Percentiles rank a stretch among this genome's conserved stretches.
phyloP scores from a whole-genome alignment of 2,329 filamentous ascomycete genomes.

The Beauveria brongniartii region DNA sequence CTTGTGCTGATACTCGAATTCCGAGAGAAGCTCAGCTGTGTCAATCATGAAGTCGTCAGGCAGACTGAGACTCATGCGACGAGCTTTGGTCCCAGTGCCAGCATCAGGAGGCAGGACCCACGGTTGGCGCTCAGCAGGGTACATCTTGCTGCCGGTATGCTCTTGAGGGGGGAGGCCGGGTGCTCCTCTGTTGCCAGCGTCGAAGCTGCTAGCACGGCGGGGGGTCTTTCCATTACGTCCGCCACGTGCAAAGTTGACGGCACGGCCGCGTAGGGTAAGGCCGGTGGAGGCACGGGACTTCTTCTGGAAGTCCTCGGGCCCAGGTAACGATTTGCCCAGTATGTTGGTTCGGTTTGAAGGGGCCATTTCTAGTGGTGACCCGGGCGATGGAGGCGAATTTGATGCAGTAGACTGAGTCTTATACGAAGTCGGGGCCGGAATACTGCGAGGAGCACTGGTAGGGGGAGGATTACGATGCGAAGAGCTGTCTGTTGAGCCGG shows the following conservation, averaged over 20 bases:
- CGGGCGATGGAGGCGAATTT: constrained; percentile 43
- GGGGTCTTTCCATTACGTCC: constrained; percentile 16
- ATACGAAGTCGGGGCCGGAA: constrained; percentile 20
- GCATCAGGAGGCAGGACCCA: constrained; percentile 58
- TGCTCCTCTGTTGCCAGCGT: constrained; percentile 27
- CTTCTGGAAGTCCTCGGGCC: constrained; percentile 37
- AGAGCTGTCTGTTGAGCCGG: constrained; percentile 13
- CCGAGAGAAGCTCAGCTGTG: constrained; percentile 57
- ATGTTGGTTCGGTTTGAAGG: constrained; percentile 18
- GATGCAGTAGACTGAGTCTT: constrained; percentile 42
- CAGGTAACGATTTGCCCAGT: constrained; percentile 29
- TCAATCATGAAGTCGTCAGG: constrained; percentile 69
- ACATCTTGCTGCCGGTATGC: constrained; percentile 19
- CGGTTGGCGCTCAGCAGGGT: constrained; percentile 35
- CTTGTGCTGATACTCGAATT: constrained; percentile 64
- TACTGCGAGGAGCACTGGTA: constrained; percentile 26
- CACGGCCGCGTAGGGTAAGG: constrained; percentile 38
- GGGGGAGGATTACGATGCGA: constrained; percentile 23
- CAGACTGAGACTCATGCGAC: constrained; percentile 66
- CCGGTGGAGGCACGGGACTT: constrained; percentile 46
- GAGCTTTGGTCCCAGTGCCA: constrained; percentile 68
- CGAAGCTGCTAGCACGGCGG: constrained; percentile 42
- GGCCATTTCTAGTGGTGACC: constrained; percentile 36
- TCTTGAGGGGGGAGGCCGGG: constrained; percentile 15
- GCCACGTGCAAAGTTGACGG: constrained; percentile 36